Percentiles rank a stretch among this genome's conserved stretches.
These are phyloP conservation scores for Caloboletus inedulis DNA, from an alignment of 1,284 basidiomycete species.

Conservation along the genomic window DNA sequence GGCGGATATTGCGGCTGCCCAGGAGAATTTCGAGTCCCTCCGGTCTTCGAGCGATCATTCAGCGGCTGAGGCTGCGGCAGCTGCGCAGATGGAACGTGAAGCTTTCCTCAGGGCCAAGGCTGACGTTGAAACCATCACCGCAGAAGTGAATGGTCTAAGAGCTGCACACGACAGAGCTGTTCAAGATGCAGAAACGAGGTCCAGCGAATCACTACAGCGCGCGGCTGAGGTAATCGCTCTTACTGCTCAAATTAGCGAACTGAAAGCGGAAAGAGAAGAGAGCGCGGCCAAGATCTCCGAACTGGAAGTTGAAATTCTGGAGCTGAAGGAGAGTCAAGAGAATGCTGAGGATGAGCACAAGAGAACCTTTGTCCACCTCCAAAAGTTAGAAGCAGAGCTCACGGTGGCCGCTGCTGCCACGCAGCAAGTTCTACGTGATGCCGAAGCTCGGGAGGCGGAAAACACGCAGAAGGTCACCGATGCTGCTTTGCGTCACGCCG, in stretches of 20 bases:
- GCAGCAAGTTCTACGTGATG: conserved; percentile 51
- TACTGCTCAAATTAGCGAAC: conserved; percentile 49
- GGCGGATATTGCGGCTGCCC: conserved; percentile 47
- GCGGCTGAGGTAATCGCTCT: conserved; percentile 45
- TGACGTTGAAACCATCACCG: conserved; percentile 54
- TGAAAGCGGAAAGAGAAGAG: conserved; percentile 72
- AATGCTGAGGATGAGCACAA: conserved; percentile 56
- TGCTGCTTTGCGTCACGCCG: conserved; percentile 43
- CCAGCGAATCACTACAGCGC: conserved; percentile 45
- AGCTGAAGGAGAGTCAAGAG: conserved; percentile 71
- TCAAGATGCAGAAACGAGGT: conserved; percentile 45
- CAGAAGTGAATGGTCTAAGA: conserved; percentile 52
- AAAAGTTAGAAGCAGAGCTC: conserved; percentile 52
- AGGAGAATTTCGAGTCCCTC: conserved; percentile 51
- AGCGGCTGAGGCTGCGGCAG: conserved; percentile 42
- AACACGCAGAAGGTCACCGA: conserved; percentile 42
- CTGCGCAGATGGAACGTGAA: conserved; percentile 59
- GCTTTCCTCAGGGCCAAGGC: conserved; percentile 61
- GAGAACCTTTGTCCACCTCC: conserved; percentile 45
- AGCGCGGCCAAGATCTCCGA: conserved; percentile 71
- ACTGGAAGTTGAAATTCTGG: conserved; percentile 75
- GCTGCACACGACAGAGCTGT: conserved; percentile 48
- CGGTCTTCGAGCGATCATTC: conserved; percentile 46
- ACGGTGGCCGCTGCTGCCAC: conserved; percentile 45
- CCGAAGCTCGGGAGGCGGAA: conserved; percentile 49